These are phyloP conservation scores for Pythium aquatile DNA, from an alignment of 352 stramenopile genomes.

Conservation along the genomic window DNA sequence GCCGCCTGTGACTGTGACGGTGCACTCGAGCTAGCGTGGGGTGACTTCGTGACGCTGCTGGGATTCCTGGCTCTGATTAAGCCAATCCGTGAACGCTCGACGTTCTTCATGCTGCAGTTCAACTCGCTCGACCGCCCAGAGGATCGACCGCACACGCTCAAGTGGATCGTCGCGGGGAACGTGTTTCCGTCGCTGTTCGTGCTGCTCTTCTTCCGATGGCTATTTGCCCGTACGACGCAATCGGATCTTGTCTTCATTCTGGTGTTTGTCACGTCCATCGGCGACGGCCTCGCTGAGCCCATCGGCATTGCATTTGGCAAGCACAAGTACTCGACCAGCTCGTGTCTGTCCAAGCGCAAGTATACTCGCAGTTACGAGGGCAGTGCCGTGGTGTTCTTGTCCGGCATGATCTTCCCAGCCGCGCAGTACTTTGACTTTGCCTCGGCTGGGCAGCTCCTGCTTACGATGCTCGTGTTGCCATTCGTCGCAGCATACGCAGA, in stretches of 20 bases:
- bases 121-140: conserved; percentile 85
- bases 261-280: conserved; percentile 68
- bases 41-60: conserved; percentile 80
- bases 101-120: conserved; percentile 89
- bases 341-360: conserved; percentile 56
- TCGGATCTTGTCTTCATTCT: conserved; percentile 79
- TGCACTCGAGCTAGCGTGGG: conserved; percentile 70
- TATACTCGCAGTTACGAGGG: conserved; percentile 62
- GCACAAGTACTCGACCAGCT: conserved; percentile 62
- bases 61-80: conserved; percentile 85
- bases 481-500: conserved; percentile 84
- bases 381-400: conserved; percentile 58
- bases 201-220: conserved; percentile 85
- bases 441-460: conserved; percentile 57
- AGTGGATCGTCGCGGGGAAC: conserved; percentile 86
- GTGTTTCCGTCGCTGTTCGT: conserved; percentile 80
- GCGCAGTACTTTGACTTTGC: conserved; percentile 82
- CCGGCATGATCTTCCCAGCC: conserved; percentile 83
- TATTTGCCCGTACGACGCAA: conserved; percentile 77
- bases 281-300: conserved; percentile 53
- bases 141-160: conserved; percentile 81
- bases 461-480: conserved; percentile 81
- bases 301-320: conserved; percentile 58
- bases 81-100: conserved; percentile 71
- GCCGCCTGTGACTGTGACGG: conserved; percentile 44